These are phyloP conservation scores for Calonectria naviculata DNA, from an alignment of 2,329 filamentous ascomycete species.

Conservation along the genomic window DNA sequence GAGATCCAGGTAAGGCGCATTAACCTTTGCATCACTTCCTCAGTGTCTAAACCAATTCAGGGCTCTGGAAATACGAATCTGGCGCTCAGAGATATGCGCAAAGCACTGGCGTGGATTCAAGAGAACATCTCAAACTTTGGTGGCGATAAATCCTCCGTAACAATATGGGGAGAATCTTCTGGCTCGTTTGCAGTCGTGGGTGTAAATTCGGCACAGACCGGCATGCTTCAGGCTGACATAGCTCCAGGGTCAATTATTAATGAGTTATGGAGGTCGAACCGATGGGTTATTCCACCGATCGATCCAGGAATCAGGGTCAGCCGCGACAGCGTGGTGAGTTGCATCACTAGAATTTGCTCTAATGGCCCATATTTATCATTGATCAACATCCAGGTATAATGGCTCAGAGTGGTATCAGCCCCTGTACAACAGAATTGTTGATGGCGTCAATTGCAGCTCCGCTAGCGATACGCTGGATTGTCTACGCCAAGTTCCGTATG, in stretches of 20 bases:
- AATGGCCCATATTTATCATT: not conserved
- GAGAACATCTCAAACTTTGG: conserved; percentile 4
- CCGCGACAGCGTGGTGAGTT: not conserved
- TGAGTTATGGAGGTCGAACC: not conserved
- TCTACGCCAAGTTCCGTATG: not conserved
- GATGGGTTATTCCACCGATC: not conserved
- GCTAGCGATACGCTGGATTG: not conserved
- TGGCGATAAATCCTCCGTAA: not conserved
- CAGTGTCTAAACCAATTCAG: not conserved
- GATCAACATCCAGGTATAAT: not conserved
- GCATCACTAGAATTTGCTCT: not conserved
- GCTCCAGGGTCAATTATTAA: not conserved
- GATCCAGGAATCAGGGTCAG: not conserved
- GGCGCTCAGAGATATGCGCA: not conserved
- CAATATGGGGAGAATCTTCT: conserved; percentile 1
- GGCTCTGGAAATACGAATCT: not conserved
- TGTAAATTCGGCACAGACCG: not conserved
- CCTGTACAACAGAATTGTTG: not conserved
- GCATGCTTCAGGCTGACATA: not conserved
- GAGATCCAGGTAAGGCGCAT: not conserved
- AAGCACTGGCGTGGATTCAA: not conserved
- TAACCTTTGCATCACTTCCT: no score
- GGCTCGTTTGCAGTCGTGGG: not conserved
- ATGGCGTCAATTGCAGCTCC: not conserved
- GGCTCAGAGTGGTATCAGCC: not conserved